Conservation (phyloP, 2,329 filamentous ascomycete species). For the Aspergillus ustus region DNA sequence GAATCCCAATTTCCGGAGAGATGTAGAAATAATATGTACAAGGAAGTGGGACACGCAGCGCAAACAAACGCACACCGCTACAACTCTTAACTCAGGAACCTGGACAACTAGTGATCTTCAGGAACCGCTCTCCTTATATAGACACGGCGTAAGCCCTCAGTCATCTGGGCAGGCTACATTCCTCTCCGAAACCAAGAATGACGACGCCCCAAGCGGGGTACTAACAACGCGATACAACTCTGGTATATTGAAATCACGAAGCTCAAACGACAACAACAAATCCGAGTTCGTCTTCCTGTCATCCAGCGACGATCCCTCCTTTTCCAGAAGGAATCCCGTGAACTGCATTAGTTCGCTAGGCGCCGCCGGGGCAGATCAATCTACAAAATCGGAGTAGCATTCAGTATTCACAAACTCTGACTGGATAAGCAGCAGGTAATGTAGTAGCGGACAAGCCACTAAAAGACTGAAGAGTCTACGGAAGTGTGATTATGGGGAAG, state of each 20-base stretch:
- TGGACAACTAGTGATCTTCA: neutral
- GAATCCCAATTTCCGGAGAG: neutral
- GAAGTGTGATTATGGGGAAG: neutral
- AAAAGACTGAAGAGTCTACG: neutral
- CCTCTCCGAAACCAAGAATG: neutral
- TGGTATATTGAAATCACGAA: neutral
- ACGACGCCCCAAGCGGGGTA: neutral
- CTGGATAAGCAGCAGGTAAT: neutral
- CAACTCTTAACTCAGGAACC: neutral
- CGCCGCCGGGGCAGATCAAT: neutral
- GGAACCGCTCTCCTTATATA: neutral
- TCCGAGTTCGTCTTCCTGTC: neutral
- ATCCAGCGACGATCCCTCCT: neutral
- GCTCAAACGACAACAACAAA: neutral
- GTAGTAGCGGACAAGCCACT: neutral
- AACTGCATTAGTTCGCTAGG: neutral
- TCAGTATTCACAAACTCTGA: neutral
- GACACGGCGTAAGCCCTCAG: neutral
- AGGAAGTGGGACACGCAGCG: neutral
- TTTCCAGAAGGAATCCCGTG: conserved; percentile 8
- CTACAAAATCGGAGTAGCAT: neutral
- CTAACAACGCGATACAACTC: conserved; percentile 7
- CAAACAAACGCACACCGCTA: neutral
- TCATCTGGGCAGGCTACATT: neutral
- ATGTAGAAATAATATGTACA: conserved; percentile 14